phyloP scores from a whole-genome alignment of 1,284 basidiomycete species.

The Sphagnurus paluster region DNA sequence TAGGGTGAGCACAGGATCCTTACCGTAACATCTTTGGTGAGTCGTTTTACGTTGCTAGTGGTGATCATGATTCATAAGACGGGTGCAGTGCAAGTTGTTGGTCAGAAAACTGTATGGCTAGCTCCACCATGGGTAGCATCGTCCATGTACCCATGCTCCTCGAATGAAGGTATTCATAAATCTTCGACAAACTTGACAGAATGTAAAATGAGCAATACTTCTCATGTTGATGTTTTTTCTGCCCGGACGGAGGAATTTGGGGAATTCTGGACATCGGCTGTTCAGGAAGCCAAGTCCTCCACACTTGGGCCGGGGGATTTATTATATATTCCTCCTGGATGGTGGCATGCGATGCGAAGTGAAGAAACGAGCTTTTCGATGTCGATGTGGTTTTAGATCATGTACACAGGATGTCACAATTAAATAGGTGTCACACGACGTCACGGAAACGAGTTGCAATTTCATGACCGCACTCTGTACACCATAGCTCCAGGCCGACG shows the following conservation, averaged over 20 bases:
- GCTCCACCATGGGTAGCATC: slow-evolving; percentile 65
- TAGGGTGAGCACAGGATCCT: slow-evolving; percentile 66
- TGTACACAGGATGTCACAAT: slow-evolving; percentile 2
- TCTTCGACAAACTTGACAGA: slow-evolving; percentile 39
- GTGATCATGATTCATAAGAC: slow-evolving; percentile 7
- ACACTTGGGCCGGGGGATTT: slow-evolving; percentile 81
- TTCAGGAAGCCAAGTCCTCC: slow-evolving; percentile 63
- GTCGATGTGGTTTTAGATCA: slow-evolving; percentile 75
- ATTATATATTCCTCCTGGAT: slow-evolving; percentile 85
- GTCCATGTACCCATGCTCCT: slow-evolving; percentile 56
- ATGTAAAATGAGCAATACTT: slow-evolving; percentile 64
- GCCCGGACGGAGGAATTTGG: slow-evolving; percentile 33
- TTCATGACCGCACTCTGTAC: slow-evolving; percentile 7
- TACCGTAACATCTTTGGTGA: slow-evolving; percentile 90
- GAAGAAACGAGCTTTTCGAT: slow-evolving; percentile 77
- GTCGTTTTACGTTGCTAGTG: slow-evolving; percentile 10
- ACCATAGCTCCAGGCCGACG: background rate
- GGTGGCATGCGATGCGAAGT: slow-evolving; percentile 92
- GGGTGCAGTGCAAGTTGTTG: slow-evolving; percentile 79
- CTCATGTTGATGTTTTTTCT: slow-evolving; percentile 67
- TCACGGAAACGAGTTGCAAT: background rate
- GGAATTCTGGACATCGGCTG: slow-evolving; percentile 58
- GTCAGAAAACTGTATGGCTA: slow-evolving; percentile 90
- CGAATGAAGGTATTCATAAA: slow-evolving; percentile 9
- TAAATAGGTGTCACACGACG: background rate